These are phyloP conservation scores for Arthrobotrys entomopaga DNA, from an alignment of 2,329 filamentous ascomycete genomes.

Conservation along the genomic window DNA sequence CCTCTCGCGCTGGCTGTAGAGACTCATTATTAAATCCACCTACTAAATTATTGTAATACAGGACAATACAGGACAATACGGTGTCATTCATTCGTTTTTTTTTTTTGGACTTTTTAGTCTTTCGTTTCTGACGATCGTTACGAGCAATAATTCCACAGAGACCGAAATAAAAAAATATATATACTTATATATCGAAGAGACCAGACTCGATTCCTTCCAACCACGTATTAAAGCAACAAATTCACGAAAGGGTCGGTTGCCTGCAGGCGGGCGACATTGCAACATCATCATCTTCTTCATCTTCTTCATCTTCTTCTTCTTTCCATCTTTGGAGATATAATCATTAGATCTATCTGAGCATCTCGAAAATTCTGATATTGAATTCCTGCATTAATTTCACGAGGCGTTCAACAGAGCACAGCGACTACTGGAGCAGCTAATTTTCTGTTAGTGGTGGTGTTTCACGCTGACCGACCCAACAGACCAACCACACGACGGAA, in stretches of 20 bases:
- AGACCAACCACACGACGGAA: conserved; percentile 33
- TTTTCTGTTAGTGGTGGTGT: conserved; percentile 40
- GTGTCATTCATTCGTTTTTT: too few species aligned
- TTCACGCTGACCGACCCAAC: conserved; percentile 20
- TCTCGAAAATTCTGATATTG: not conserved
- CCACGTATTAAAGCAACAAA: not conserved
- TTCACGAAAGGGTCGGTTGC: not conserved
- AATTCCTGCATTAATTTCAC: not conserved
- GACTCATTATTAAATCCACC: too few species aligned
- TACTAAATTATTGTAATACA: conserved; percentile 2
- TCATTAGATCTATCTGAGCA: too few species aligned
- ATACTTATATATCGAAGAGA: too few species aligned
- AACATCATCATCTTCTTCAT: not conserved
- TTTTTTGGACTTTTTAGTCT: too few species aligned
- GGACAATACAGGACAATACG: not conserved
- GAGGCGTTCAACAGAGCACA: conserved; percentile 1
- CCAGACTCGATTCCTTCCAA: too few species aligned
- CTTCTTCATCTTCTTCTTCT: conserved; percentile 1
- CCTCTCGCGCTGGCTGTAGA: conserved; percentile 6
- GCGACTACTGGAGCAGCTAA: conserved; percentile 29
- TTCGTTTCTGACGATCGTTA: too few species aligned
- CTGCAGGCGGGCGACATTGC: conserved; percentile 22
- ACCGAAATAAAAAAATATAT: too few species aligned
- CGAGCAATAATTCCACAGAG: too few species aligned
- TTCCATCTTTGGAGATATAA: conserved; percentile 2